These are phyloP conservation scores for Pichia kudriavzevii DNA, from an alignment of 1,139 yeast genomes.

Conservation along the genomic window DNA sequence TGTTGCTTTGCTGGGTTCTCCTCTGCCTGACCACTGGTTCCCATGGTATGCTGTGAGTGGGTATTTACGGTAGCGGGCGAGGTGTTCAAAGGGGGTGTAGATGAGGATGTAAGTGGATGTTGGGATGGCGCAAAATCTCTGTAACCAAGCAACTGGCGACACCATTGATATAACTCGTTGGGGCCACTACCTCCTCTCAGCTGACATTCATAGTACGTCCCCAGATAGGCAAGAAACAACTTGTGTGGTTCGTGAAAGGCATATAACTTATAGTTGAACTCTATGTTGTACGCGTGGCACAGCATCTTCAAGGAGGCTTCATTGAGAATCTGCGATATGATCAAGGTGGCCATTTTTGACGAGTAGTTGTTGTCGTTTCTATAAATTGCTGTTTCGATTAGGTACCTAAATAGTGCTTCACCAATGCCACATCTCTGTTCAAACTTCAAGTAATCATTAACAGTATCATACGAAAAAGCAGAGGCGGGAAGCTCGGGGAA, in stretches of 20 bases:
- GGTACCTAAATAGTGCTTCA: conserved; percentile 5
- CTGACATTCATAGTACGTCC: conserved; percentile 5
- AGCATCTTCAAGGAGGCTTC: conserved; percentile 4
- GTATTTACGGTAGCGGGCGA: too few relatives aligned
- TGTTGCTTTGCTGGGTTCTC: background rate
- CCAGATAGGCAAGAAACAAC: conserved; percentile 8
- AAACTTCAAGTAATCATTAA: background rate
- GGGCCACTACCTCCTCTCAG: background rate
- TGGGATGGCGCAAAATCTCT: too few relatives aligned
- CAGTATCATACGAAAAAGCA: too few relatives aligned
- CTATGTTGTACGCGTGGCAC: conserved; percentile 8
- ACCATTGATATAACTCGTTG: conserved; percentile 5
- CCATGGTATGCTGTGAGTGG: too few relatives aligned
- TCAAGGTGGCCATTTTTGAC: background rate
- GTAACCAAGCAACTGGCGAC: conserved; percentile 6
- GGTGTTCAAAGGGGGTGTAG: too few relatives aligned
- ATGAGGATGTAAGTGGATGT: too few relatives aligned
- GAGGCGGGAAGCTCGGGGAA: too few relatives aligned
- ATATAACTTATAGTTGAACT: conserved; percentile 8
- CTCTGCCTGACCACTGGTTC: too few relatives aligned
- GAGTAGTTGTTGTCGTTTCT: background rate
- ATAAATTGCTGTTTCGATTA: conserved; percentile 3
- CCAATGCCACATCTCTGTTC: conserved; percentile 8
- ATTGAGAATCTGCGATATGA: conserved; percentile 5
- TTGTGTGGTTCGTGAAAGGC: background rate